These are phyloP conservation scores for Oryza meyeriana DNA, from an alignment of 176 grass and related monocot species.

Conservation along the genomic window DNA sequence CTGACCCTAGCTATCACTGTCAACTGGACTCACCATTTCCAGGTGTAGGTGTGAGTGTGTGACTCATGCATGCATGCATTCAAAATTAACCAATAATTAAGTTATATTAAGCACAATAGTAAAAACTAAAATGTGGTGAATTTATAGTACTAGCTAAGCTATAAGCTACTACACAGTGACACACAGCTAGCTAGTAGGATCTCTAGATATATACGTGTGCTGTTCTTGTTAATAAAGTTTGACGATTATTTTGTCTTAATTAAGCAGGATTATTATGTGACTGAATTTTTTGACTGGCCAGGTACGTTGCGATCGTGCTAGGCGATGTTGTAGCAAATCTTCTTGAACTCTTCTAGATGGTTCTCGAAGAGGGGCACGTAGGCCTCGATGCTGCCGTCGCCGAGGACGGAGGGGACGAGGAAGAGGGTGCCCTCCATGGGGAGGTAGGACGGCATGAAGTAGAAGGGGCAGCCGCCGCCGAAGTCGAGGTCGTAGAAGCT, in stretches of 20 bases:
- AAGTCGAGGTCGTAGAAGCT: slow-evolving; percentile 36
- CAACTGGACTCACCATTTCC: too few relatives aligned
- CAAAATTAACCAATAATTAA: neutral
- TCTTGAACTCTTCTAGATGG: neutral
- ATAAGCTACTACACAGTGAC: neutral
- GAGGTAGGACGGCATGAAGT: slow-evolving; percentile 23
- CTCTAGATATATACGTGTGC: neutral
- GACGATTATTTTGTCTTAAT: neutral
- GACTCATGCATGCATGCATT: slow-evolving; percentile 28
- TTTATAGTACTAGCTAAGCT: neutral
- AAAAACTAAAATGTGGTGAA: neutral
- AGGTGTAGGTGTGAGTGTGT: too few relatives aligned
- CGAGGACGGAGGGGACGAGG: slow-evolving; percentile 11
- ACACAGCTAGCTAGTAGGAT: too few relatives aligned
- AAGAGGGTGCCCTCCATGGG: slow-evolving; percentile 21
- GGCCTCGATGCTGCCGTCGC: slow-evolving; percentile 5
- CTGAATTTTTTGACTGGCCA: too few relatives aligned
- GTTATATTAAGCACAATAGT: neutral
- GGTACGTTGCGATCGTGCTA: neutral
- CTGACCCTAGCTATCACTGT: neutral
- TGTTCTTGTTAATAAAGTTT: neutral
- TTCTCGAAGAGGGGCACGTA: slow-evolving; percentile 16
- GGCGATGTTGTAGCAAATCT: slow-evolving; percentile 9
- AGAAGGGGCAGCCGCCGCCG: slow-evolving; percentile 8
- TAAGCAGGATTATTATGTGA: neutral